These are phyloP conservation scores for Penicillium sp. DNA, from an alignment of 2,329 filamentous ascomycete species.

Conservation along the genomic window DNA sequence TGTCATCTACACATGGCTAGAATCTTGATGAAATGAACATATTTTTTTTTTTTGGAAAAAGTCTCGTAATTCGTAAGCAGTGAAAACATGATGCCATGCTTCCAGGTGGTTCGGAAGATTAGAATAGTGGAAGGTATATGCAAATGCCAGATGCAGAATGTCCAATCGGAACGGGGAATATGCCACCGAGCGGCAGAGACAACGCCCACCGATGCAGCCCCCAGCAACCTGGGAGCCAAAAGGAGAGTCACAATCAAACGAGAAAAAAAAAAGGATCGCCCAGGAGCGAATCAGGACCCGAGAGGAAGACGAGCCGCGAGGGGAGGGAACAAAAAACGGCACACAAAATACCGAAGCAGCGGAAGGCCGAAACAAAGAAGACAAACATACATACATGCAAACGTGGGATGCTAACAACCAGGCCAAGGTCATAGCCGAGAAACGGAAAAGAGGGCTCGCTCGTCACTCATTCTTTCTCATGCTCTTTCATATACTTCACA, in stretches of 20 bases:
- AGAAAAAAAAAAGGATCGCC: no score
- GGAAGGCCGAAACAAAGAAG: not conserved
- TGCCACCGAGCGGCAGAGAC: not conserved
- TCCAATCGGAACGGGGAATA: constrained; percentile 1
- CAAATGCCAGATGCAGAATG: constrained; percentile 15
- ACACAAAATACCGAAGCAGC: no score
- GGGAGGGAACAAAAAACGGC: not conserved
- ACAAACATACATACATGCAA: not conserved
- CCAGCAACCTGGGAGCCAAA: not conserved
- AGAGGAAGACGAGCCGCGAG: no score
- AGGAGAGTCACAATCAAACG: no score
- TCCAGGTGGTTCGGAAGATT: not conserved
- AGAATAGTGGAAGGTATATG: constrained; percentile 1
- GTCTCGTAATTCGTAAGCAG: not conserved
- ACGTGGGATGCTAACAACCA: not conserved
- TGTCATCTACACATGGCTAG: no score
- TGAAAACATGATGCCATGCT: not conserved
- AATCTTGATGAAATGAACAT: no score
- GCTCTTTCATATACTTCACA: constrained; percentile 84
- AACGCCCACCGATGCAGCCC: constrained; percentile 5
- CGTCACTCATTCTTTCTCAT: constrained; percentile 50
- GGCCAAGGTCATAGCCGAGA: constrained; percentile 4
- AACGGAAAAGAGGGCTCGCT: not conserved
- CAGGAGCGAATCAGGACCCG: no score
- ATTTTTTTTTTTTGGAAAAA: no score